Percentiles rank a stretch among this genome's conserved stretches.
These are phyloP conservation scores for Lotus japonicus DNA, from an alignment of 306 rosid species.

Conservation along the genomic window DNA sequence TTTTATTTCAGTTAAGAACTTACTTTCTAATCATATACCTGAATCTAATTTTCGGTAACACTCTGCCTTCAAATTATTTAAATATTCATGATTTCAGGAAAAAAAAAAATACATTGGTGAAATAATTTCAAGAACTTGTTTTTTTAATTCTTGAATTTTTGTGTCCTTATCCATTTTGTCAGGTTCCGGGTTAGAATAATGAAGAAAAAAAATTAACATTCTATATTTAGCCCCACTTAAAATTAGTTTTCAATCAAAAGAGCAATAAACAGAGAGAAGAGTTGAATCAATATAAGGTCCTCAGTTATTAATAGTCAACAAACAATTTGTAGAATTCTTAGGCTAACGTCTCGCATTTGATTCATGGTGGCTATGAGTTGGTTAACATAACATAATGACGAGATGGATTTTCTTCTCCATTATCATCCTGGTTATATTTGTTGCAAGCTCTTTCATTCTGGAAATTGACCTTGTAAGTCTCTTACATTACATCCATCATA, in stretches of 20 bases:
- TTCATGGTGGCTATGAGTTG: slow-evolving; percentile 14
- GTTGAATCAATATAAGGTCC: not conserved
- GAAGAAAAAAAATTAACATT: not conserved
- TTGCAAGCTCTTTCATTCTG: slow-evolving; percentile 15
- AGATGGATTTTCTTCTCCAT: slow-evolving; percentile 22
- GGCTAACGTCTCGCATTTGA: slow-evolving; percentile 20
- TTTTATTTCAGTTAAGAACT: too few relatives aligned
- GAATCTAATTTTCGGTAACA: too few relatives aligned
- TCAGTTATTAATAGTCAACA: slow-evolving; percentile 11
- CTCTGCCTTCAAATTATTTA: too few relatives aligned
- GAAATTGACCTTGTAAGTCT: slow-evolving; percentile 32
- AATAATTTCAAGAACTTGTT: too few relatives aligned
- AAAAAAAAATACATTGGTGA: too few relatives aligned
- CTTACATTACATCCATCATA: not conserved
- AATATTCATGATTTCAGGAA: too few relatives aligned
- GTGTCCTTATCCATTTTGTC: too few relatives aligned
- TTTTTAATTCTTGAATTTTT: too few relatives aligned
- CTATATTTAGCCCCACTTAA: slow-evolving; percentile 15
- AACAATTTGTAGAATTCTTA: slow-evolving; percentile 12
- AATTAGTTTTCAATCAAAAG: not conserved
- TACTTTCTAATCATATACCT: too few relatives aligned
- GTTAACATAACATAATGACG: slow-evolving; percentile 28
- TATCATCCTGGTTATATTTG: slow-evolving; percentile 8
- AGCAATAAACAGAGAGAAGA: not conserved
- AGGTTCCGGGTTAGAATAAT: not conserved